Evolutionary conservation across 371 early-diverging fungal genomes (phyloP).

Genomic region (Mortierella polycephala): DNA sequence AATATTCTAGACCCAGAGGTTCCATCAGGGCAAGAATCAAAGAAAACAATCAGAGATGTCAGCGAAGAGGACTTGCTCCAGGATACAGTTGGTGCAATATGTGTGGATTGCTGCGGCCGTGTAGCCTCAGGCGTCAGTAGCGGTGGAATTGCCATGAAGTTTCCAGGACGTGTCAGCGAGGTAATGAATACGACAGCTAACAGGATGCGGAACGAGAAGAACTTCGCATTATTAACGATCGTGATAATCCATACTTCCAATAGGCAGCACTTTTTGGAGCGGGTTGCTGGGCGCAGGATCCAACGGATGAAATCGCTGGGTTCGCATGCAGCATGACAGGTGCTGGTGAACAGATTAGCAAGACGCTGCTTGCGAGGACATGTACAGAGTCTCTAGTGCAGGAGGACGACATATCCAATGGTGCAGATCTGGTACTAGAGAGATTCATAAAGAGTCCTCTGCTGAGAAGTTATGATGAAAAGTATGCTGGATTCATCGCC

Average conservation of each 20-base stretch:
- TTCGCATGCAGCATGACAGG: constrained; percentile 78
- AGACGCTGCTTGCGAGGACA: constrained; percentile 69
- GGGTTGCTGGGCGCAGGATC: constrained; percentile 78
- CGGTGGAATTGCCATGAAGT: constrained; percentile 89
- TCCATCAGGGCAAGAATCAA: neutral
- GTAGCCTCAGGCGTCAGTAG: constrained; percentile 85
- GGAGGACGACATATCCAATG: constrained; percentile 10
- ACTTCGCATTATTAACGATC: no score
- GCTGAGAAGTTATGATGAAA: constrained; percentile 54
- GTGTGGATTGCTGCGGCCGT: constrained; percentile 72
- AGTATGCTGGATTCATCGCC: constrained; percentile 63
- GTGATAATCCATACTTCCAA: no score
- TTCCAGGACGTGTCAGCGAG: constrained; percentile 88
- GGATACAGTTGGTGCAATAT: constrained; percentile 93
- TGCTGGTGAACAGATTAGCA: constrained; percentile 88
- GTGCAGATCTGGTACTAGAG: constrained; percentile 2
- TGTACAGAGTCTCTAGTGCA: constrained; percentile 55
- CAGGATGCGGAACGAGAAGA: no score
- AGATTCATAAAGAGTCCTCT: constrained; percentile 54
- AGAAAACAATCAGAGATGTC: neutral
- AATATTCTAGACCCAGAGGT: neutral
- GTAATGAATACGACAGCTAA: constrained; percentile 49
- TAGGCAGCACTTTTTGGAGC: constrained; percentile 78
- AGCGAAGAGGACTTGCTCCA: constrained; percentile 50
- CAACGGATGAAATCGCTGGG: constrained; percentile 34